Evolutionary conservation across 2,329 filamentous ascomycete species (phyloP), one percentile per base, ranked within the genome.

Genomic region (Colletotrichum zoysiae): DNA sequence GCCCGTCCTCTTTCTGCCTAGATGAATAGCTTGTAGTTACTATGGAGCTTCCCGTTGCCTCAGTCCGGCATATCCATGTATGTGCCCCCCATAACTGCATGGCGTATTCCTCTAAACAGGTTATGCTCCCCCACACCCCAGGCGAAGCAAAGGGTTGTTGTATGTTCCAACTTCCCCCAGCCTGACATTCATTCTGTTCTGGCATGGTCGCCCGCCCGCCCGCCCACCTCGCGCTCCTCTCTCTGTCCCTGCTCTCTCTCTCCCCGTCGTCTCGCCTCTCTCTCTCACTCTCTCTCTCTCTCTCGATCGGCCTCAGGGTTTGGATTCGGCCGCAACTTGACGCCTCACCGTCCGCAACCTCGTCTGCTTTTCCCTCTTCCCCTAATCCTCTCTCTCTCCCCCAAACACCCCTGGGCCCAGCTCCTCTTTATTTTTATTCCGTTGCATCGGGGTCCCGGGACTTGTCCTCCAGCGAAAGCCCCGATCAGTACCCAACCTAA

Each of bases 61-160:
- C 26, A 50, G 35, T 51, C 70, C 53, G 60, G 70, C 70, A 72
- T 72, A 70, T 72, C 70, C 65, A 70, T 72, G 70, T 23, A 3
- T 3, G 1, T 1, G 0, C 16, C 3, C 53, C 23, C n/a, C 1
- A 23, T 72, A 56, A 1, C 20, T 42, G 5, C 40, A 30, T 72
- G 40, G 48, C 48, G 55, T 60, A 65, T n/a, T 7, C 14, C 9
- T 26, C 7, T 65, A 72, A 50, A 14, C 23, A 16, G 9, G 6
- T 7, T 0, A 4, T 8, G 7, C 2, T 30, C 5, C 59, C 38
- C 5, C 59, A 60, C 55, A 60, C 55, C 48, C 38, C 20, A 14
- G 59, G 42, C 51, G 35, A 67, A 71, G 68, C 51, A 71, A 46
- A 68, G 59, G 33, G 44, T 59, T 44, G 55, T 30, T 4, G 30